Conservation (phyloP, 192 early-diverging fungal species). For the Coemansia sp. region DNA sequence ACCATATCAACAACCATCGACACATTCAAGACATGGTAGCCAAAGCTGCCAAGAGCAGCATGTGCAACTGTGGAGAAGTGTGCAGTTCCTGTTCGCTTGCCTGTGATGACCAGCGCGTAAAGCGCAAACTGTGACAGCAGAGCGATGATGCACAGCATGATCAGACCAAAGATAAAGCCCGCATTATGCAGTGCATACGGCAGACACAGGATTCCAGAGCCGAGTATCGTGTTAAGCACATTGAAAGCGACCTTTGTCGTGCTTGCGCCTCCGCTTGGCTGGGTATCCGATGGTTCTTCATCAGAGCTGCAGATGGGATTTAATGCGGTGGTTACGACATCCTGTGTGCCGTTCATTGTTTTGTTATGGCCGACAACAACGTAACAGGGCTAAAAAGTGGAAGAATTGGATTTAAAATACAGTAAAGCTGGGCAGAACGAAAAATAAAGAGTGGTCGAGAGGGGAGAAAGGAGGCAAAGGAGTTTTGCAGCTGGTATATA, state of each 20-base stretch:
- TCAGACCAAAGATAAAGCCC: constrained; percentile 58
- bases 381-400: too few relatives aligned
- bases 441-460: background rate
- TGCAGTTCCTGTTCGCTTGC: constrained; percentile 54
- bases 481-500: background rate
- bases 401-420: too few relatives aligned
- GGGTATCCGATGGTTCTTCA: too few relatives aligned
- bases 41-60: constrained; percentile 55
- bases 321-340: background rate
- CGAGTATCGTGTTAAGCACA: constrained; percentile 67
- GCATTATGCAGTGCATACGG: constrained; percentile 63
- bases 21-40: constrained; percentile 58
- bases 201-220: constrained; percentile 64
- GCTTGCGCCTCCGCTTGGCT: constrained; percentile 1
- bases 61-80: constrained; percentile 58
- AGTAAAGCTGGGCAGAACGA: too few relatives aligned
- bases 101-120: constrained; percentile 58
- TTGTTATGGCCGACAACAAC: background rate
- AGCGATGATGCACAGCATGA: constrained; percentile 55
- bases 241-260: constrained; percentile 51
- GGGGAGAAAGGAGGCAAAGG: background rate
- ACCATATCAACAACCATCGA: constrained; percentile 61
- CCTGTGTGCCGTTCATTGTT: too few relatives aligned
- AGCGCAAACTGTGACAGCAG: constrained; percentile 57
- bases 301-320: background rate